Evolutionary conservation across 768 basidiomycete species (phyloP), one percentile per base, ranked within the genome.

Genomic region (Leucocoprinus leucothites): DNA sequence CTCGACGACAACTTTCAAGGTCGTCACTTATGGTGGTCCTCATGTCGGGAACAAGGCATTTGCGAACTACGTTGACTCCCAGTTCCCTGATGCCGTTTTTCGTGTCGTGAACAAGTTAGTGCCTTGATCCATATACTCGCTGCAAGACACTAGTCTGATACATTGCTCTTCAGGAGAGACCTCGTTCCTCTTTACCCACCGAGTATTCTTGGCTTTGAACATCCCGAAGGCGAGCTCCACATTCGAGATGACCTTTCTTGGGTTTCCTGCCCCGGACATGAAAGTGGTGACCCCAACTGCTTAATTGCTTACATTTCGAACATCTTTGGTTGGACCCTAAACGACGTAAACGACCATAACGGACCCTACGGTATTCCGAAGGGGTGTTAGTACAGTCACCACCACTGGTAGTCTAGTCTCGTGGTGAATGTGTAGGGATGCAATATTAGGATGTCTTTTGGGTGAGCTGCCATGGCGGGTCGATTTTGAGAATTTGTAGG

Each of bases 1-100:
- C 78, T 4, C 65, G 61, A 16, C 28, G 3, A 69, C 72, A 2
- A 67, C 67, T 7, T 65, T 75, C 61, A 69, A 58, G 26, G 66
- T 67, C 11, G 65, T 78, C 21, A 69, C 70, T 0, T 79, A 76
- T 58, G 77, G 77, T 1, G 61, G 74, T 68, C 76, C 78, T 19
- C 68, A 76, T 51, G 69, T 74, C 11, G 73, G 74, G 41, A 75
- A 77, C 53, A 52, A 63, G 28, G 67, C 59, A 5, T 69, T 69
- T 51, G 65, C 63, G 7, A 49, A 63, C 36, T 65, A 58, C 16
- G 59, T 66, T 11, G 62, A 67, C 44, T 50, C 58, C 18, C 60
- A 66, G 26, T 59, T 64, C 19, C 34, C 53, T 4, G 24, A 19
- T 13, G 51, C 41, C 9, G 51, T 66, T 22, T 61, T 64, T 8